Conservation (phyloP, 345 rosid genomes). For the Gossypium australe region DNA sequence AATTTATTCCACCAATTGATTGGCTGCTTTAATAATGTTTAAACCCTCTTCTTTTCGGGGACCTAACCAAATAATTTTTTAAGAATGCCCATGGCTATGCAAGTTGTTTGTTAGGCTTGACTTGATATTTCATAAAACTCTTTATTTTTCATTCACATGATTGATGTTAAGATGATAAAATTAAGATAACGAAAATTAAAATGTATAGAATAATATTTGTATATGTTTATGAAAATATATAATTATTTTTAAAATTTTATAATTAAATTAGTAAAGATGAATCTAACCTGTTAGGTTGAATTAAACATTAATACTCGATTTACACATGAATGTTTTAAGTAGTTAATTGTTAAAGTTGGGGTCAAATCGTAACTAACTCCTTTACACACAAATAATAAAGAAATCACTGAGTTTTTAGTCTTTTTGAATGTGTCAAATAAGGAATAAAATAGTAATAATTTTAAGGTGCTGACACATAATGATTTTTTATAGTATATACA, state of each 20-base stretch:
- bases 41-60: not conserved
- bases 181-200: no score
- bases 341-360: not conserved
- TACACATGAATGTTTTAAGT: not conserved
- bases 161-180: no score
- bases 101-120: no score
- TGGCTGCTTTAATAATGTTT: not conserved
- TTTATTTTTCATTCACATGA: no score
- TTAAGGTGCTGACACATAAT: not conserved
- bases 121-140: no score
- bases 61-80: not conserved
- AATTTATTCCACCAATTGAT: not conserved
- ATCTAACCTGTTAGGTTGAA: no score
- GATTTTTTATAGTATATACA: no score
- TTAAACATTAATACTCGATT: not conserved
- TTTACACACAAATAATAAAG: not conserved
- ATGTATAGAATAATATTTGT: no score
- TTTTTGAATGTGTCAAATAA: not conserved
- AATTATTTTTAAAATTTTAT: no score
- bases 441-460: not conserved
- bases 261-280: no score
- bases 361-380: not conserved
- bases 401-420: not conserved
- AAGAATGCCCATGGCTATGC: no score
- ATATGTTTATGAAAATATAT: no score